Conservation (phyloP, 1,139 yeast genomes). For the Magnusiomyces fungicola region DNA sequence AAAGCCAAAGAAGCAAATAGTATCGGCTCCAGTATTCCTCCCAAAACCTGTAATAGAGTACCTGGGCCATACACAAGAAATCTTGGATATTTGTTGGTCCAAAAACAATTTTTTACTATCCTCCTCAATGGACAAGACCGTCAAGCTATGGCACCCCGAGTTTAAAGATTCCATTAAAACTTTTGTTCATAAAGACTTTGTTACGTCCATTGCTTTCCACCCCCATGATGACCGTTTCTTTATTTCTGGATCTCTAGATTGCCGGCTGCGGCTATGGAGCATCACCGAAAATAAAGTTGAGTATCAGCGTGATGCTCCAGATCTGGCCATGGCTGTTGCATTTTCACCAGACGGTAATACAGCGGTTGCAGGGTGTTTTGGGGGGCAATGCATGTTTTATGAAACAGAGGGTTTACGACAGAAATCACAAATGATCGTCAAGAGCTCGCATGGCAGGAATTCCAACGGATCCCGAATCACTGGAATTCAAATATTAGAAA, state of each 20-base stretch:
- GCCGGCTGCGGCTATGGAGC: conserved; percentile 74
- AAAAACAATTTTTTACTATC: conserved; percentile 73
- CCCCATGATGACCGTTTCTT: conserved; percentile 86
- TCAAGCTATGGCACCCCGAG: conserved; percentile 77
- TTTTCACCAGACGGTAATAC: conserved; percentile 64
- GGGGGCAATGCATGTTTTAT: conserved; percentile 58
- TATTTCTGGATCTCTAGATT: conserved; percentile 75
- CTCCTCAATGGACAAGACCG: conserved; percentile 83
- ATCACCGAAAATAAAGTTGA: conserved; percentile 65
- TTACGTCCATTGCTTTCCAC: conserved; percentile 74
- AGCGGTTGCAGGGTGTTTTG: conserved; percentile 72
- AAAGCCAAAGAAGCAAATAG: conserved; percentile 21
- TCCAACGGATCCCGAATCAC: conserved; percentile 31
- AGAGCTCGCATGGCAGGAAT: conserved; percentile 34
- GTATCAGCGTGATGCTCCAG: conserved; percentile 36
- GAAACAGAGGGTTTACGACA: conserved; percentile 59
- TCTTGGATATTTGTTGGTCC: conserved; percentile 79
- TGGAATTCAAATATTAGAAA: conserved; percentile 26
- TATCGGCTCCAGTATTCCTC: conserved; percentile 73
- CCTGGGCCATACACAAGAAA: conserved; percentile 61
- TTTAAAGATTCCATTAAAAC: conserved; percentile 54
- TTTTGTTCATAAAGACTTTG: conserved; percentile 72
- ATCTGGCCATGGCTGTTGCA: conserved; percentile 58
- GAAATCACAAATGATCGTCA: conserved; percentile 48
- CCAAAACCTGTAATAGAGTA: conserved; percentile 55